Percentiles rank a stretch among this genome's conserved stretches.
Evolutionary conservation across 805 yeast genomes (phyloP).

Genomic region (Candida sonorensis): DNA sequence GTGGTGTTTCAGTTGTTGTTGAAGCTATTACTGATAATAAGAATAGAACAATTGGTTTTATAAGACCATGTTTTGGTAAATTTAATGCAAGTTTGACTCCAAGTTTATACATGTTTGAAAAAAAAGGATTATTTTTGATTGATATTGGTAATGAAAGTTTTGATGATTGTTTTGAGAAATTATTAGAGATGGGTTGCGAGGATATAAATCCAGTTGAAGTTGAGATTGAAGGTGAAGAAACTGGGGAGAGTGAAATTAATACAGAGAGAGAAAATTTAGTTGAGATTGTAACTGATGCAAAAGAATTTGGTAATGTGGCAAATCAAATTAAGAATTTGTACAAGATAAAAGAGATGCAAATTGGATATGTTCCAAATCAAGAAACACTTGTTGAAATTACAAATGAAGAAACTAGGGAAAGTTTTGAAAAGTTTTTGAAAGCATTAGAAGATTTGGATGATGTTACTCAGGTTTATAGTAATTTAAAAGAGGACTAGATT

Average conservation of each 20-base stretch:
- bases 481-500: constrained; percentile 35
- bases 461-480: constrained; percentile 72
- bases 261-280: constrained; percentile 17
- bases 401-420: constrained; percentile 43
- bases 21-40: constrained; percentile 89
- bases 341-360: constrained; percentile 63
- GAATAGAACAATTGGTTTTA: constrained; percentile 68
- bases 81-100: constrained; percentile 63
- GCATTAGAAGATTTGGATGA: constrained; percentile 77
- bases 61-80: constrained; percentile 70
- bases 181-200: constrained; percentile 73
- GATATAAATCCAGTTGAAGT: constrained; percentile 40
- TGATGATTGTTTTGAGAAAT: constrained; percentile 68
- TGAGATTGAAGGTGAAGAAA: constrained; percentile 13
- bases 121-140: constrained; percentile 65
- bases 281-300: constrained; percentile 57
- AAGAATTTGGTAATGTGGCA: constrained; percentile 56
- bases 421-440: constrained; percentile 49
- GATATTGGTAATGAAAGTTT: constrained; percentile 31
- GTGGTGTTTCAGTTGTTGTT: constrained; percentile 79
- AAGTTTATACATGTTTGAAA: constrained; percentile 68
- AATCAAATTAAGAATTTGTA: constrained; percentile 48
- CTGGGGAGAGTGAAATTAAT: constrained; percentile 11
- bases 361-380: constrained; percentile 56
- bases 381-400: constrained; percentile 53